These are phyloP conservation scores for Boletus sp. DNA, from an alignment of 1,284 basidiomycete genomes.

Conservation along the genomic window DNA sequence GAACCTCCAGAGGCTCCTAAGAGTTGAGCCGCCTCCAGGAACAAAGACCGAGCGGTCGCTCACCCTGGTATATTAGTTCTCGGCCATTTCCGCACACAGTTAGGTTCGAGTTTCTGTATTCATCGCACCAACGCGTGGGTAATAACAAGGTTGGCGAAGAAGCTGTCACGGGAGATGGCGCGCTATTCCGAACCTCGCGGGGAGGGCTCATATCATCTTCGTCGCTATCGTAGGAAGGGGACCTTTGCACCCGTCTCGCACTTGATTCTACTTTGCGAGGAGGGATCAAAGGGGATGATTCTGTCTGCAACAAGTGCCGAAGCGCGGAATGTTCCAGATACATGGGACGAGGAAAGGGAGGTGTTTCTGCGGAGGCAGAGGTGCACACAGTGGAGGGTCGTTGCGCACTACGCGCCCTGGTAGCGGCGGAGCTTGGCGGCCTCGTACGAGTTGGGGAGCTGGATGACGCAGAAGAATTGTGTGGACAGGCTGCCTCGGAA, in stretches of 20 bases:
- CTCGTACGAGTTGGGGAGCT: constrained; percentile 49
- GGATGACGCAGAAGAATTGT: constrained; percentile 36
- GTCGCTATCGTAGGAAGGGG: constrained; percentile 56
- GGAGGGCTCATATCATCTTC: constrained; percentile 63
- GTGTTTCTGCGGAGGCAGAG: constrained; percentile 24
- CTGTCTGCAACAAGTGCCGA: constrained; percentile 67
- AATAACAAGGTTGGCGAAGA: constrained; percentile 55
- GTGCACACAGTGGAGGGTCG: constrained; percentile 29
- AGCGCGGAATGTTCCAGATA: constrained; percentile 78
- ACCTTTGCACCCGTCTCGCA: constrained; percentile 32
- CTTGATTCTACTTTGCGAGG: constrained; percentile 44
- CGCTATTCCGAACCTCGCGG: constrained; percentile 37
- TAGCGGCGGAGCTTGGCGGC: constrained; percentile 45
- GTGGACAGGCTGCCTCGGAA: constrained; percentile 43
- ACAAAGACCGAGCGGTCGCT: constrained; percentile 9
- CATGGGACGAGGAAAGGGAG: constrained; percentile 61
- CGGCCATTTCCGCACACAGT: constrained; percentile 70
- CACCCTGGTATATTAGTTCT: constrained; percentile 70
- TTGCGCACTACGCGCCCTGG: constrained; percentile 41
- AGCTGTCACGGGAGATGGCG: constrained; percentile 32
- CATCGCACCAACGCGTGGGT: constrained; percentile 81
- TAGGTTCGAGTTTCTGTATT: constrained; percentile 60
- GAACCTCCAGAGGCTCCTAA: constrained; percentile 56
- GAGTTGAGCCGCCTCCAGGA: constrained; percentile 11
- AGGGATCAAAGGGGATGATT: constrained; percentile 48